Base-by-base conservation (phyloP, 1,284 basidiomycete genomes). In the Ganoderma multipileum region DNA sequence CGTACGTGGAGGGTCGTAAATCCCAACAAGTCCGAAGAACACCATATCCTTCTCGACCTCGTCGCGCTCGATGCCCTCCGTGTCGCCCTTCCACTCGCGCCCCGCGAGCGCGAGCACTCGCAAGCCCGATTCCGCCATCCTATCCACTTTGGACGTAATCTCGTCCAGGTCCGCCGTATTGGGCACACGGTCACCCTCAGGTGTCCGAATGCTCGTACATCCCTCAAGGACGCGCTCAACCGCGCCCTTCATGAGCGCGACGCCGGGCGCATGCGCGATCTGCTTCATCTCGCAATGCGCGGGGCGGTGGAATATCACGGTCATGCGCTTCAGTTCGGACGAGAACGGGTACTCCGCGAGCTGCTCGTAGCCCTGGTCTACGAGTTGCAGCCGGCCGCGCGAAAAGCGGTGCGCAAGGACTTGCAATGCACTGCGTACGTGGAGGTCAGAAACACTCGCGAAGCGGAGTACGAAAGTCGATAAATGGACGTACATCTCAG, bases 301-400 rank as follows among this genome's bases (percentile, higher is more conserved):
- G 3, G 47, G 47, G 1, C 47, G 47, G 47, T 23, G 66, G 61
- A 65, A 67, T 36, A 72, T 67, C 52, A 69, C 69, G 42, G 86
- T 84, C 89, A 90, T 91, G 50, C 89, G 82, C 79, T 91, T 91
- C 71, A 90, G 78, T 55, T 84, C 84, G 64, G 87, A 89, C 68
- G 90, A 89, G 79, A 91, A 91, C 0, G 89, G 87, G 75, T 86
- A 87, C 75, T 83, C 82, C 6, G 72, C 71, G 36, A 65, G 61
- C 58, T 65, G 64, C 41, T 55, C 36, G 54, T 61, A 62, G 30
- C 61, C 64, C 20, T 64, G 26, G 11, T 9, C 12, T 38, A 58
- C 2, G 1, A 68, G 52, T 1, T 58, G 79, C n/a, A 23, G 47
- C 9, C 47, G 47, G 8, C 47, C 47, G 23, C 23, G 47, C 47